These are phyloP conservation scores for Lathyrus tuberosus DNA, from an alignment of 306 rosid genomes.

Conservation along the genomic window DNA sequence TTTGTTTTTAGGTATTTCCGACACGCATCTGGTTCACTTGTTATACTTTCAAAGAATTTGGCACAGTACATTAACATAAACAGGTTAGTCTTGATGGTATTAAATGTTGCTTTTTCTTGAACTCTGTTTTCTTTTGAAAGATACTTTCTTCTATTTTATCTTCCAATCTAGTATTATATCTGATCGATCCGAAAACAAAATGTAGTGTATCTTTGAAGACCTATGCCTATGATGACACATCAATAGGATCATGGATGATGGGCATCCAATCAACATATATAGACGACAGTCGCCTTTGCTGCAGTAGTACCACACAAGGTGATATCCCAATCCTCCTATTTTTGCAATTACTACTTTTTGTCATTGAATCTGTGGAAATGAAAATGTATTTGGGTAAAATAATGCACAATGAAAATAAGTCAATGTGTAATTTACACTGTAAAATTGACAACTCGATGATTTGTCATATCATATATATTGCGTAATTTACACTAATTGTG, in stretches of 20 bases:
- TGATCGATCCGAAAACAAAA: not conserved
- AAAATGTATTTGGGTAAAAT: not conserved
- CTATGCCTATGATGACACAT: constrained; percentile 84
- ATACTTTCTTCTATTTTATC: constrained; percentile 21
- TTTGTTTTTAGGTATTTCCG: constrained; percentile 80
- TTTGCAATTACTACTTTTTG: not conserved
- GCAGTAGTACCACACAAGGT: constrained; percentile 89
- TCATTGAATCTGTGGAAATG: not conserved
- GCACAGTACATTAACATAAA: constrained; percentile 82
- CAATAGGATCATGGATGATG: constrained; percentile 99
- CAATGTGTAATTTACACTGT: not conserved
- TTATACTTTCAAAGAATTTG: constrained; percentile 88
- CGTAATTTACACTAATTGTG: not conserved
- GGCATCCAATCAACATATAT: constrained; percentile 85
- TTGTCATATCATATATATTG: not conserved
- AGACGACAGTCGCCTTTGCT: constrained; percentile 94
- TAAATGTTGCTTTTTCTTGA: constrained; percentile 9
- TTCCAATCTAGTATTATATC: constrained; percentile 8
- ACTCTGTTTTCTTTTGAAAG: constrained; percentile 14
- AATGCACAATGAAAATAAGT: not conserved
- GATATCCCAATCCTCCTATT: constrained; percentile 33
- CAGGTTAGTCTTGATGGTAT: constrained; percentile 64
- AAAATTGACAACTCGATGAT: not conserved
- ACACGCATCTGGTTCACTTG: constrained; percentile 79
- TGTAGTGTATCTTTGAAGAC: constrained; percentile 89